Percentiles rank a stretch among this genome's conserved stretches.
Evolutionary conservation across 768 basidiomycete species (phyloP).

Genomic region (Hemileccinum impolitum): DNA sequence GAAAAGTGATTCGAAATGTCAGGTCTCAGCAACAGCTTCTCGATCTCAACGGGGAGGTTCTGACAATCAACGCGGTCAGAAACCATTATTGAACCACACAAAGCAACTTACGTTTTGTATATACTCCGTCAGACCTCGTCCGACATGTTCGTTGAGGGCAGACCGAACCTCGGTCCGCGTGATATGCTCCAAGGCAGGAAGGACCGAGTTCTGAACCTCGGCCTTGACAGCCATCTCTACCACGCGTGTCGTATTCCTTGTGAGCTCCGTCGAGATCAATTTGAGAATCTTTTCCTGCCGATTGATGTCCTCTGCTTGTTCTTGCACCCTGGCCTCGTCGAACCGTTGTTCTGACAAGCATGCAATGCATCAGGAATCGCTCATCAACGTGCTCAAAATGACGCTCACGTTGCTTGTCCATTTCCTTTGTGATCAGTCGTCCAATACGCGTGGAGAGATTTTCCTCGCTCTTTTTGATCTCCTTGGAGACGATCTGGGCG

Average conservation of each 20-base stretch:
- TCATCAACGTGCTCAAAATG: slow-evolving; percentile 6
- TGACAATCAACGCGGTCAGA: slow-evolving; percentile 28
- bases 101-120: slow-evolving; percentile 59
- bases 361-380: slow-evolving; percentile 4
- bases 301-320: slow-evolving; percentile 76
- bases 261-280: slow-evolving; percentile 81
- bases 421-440: slow-evolving; percentile 78
- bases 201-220: slow-evolving; percentile 80
- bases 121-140: slow-evolving; percentile 65
- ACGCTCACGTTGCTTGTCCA: slow-evolving; percentile 83
- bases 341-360: slow-evolving; percentile 75
- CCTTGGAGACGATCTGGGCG: slow-evolving; percentile 60
- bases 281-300: slow-evolving; percentile 89
- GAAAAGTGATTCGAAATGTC: slow-evolving; percentile 78
- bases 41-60: slow-evolving; percentile 77
- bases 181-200: slow-evolving; percentile 79
- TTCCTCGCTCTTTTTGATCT: slow-evolving; percentile 83
- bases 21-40: slow-evolving; percentile 70
- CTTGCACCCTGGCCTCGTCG: slow-evolving; percentile 74
- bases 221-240: slow-evolving; percentile 87
- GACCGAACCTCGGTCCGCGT: slow-evolving; percentile 78
- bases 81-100: not conserved
- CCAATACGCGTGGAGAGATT: slow-evolving; percentile 72
- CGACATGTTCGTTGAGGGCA: slow-evolving; percentile 75
- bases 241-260: slow-evolving; percentile 82